phyloP scores from a whole-genome alignment of 2,329 filamentous ascomycete species.

The Claviceps sp. region DNA sequence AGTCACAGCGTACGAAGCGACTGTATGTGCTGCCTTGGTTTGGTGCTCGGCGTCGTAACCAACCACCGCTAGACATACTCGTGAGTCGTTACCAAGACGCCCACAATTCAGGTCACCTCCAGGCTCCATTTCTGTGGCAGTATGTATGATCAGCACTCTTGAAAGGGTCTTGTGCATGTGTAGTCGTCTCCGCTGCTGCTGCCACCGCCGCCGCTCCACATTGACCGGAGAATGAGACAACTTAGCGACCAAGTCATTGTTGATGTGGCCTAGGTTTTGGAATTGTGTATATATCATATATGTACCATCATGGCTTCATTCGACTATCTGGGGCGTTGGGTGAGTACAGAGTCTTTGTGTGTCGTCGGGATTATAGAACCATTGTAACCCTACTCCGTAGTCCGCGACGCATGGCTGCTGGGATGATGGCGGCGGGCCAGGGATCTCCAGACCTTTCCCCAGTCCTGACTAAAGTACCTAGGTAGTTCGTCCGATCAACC shows the following conservation, averaged over 20 bases:
- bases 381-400: no score
- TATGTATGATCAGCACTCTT: background rate
- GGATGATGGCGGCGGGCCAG: no score
- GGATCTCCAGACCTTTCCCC: no score
- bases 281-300: background rate
- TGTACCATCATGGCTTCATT: no score
- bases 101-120: background rate
- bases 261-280: background rate
- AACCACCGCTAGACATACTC: background rate
- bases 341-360: no score
- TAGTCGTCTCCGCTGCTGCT: background rate
- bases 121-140: background rate
- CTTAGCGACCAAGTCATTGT: background rate
- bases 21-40: background rate
- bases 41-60: background rate
- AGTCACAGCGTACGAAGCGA: background rate
- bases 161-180: background rate
- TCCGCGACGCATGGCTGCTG: no score
- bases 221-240: background rate
- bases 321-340: no score
- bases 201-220: background rate
- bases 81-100: background rate
- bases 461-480: no score
- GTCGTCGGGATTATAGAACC: no score
- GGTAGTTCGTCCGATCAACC: no score